Evolutionary conservation across 176 grass and related monocot genomes (phyloP).

Genomic region (Eremochloa ophiuroides): DNA sequence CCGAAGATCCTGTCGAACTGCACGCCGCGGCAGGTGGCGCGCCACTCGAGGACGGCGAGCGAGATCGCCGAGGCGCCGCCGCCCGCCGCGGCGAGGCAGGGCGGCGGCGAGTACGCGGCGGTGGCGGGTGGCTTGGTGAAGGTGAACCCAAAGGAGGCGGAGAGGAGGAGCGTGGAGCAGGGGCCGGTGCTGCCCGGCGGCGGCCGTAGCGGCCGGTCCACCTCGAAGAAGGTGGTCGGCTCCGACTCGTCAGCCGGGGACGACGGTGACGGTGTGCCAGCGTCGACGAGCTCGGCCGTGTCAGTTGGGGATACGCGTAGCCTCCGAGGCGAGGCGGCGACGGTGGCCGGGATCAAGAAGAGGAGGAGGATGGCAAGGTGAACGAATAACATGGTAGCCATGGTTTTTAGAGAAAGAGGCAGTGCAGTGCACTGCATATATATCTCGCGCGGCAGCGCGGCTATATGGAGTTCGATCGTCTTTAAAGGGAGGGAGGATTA

Average conservation of each 20-base stretch:
- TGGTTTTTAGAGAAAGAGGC: not conserved
- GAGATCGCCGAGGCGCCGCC: constrained; percentile 7
- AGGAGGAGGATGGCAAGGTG: not conserved
- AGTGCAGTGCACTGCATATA: too few relatives aligned
- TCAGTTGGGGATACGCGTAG: not conserved
- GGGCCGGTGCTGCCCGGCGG: not conserved
- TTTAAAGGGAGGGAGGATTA: too few relatives aligned
- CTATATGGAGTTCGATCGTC: too few relatives aligned
- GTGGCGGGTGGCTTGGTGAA: not conserved
- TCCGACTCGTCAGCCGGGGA: not conserved
- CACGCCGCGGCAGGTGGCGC: constrained; percentile 23
- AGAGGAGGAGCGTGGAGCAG: constrained; percentile 39
- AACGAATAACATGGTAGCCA: not conserved
- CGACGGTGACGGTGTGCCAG: not conserved
- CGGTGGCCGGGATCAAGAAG: not conserved
- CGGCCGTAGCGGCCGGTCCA: constrained; percentile 16
- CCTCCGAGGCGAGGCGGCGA: not conserved
- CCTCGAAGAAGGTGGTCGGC: constrained; percentile 42
- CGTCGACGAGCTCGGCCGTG: not conserved
- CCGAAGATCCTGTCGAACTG: constrained; percentile 70
- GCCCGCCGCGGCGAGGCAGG: constrained; percentile 10
- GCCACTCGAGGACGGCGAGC: constrained; percentile 46
- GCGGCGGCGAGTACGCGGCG: constrained; percentile 4
- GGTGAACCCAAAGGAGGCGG: not conserved
- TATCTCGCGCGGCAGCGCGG: too few relatives aligned